These are phyloP conservation scores for Coemansia sp. DNA, from an alignment of 192 early-diverging fungal species.

Conservation along the genomic window DNA sequence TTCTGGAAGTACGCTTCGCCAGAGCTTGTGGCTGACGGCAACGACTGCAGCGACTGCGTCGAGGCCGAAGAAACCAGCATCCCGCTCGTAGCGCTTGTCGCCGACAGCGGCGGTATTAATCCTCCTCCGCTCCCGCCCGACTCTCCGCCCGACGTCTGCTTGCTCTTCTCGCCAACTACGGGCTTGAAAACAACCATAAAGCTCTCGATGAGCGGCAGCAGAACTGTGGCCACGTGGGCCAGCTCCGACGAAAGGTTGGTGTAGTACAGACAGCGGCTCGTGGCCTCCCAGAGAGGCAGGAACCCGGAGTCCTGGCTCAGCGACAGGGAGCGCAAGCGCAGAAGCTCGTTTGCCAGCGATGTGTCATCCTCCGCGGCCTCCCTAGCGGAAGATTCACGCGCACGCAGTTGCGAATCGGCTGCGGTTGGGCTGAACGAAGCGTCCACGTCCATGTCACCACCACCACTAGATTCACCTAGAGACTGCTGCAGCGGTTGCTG, in stretches of 20 bases:
- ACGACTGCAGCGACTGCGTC: conserved; percentile 26
- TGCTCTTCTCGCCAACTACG: conserved; percentile 59
- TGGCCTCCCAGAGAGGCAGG: conserved; percentile 71
- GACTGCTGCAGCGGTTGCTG: too few species aligned
- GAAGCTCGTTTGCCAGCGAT: conserved; percentile 24
- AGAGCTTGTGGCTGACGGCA: conserved; percentile 15
- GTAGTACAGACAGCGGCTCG: conserved; percentile 71
- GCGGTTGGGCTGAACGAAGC: neutral
- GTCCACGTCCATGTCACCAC: conserved; percentile 25
- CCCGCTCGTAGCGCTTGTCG: neutral
- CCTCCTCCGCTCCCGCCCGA: neutral
- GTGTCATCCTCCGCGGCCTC: conserved; percentile 11
- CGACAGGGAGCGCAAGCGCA: conserved; percentile 51
- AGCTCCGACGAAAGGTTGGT: conserved; percentile 79
- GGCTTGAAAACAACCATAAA: conserved; percentile 98
- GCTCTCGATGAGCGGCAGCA: conserved; percentile 92
- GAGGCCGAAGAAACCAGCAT: conserved; percentile 24
- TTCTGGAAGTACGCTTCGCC: conserved; percentile 74
- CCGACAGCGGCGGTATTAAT: conserved; percentile 24
- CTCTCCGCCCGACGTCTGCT: neutral
- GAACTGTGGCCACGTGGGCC: conserved; percentile 86
- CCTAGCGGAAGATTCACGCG: neutral
- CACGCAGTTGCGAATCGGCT: neutral
- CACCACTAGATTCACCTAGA: neutral
- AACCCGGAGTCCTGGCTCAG: conserved; percentile 54